Conservation (phyloP, 306 rosid species). For the Herpetospermum pedunculosum region DNA sequence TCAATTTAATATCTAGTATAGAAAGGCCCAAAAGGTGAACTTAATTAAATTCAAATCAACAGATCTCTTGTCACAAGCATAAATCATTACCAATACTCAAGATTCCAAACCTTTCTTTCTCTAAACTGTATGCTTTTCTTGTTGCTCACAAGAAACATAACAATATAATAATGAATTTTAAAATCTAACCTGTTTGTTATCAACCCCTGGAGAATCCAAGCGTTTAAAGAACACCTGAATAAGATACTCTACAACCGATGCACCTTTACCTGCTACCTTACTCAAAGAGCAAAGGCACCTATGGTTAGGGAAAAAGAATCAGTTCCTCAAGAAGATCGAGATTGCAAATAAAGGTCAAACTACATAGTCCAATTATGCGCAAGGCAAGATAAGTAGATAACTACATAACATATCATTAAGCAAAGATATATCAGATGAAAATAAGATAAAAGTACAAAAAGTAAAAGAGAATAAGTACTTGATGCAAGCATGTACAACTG, state of each 20-base stretch:
- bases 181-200: constrained; percentile 71
- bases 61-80: not conserved
- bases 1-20: not conserved
- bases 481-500: constrained; percentile 98
- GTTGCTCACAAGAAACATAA: not conserved
- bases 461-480: constrained; percentile 37
- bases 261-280: constrained; percentile 76
- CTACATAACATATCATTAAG: not conserved
- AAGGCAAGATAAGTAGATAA: not conserved
- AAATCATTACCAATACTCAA: not conserved
- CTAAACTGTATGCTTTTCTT: not conserved
- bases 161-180: not conserved
- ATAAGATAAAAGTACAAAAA: not conserved
- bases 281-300: constrained; percentile 91
- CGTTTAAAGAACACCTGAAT: constrained; percentile 71
- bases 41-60: not conserved
- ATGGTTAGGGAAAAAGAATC: constrained; percentile 16
- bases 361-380: not conserved
- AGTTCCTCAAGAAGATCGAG: constrained; percentile 2
- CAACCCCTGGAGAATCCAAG: constrained; percentile 58
- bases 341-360: not conserved
- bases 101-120: not conserved
- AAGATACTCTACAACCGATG: constrained; percentile 61
- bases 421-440: not conserved
- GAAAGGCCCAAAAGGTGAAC: not conserved